These are phyloP conservation scores for Pisolithus tinctorius DNA, from an alignment of 768 basidiomycete genomes.

Conservation along the genomic window DNA sequence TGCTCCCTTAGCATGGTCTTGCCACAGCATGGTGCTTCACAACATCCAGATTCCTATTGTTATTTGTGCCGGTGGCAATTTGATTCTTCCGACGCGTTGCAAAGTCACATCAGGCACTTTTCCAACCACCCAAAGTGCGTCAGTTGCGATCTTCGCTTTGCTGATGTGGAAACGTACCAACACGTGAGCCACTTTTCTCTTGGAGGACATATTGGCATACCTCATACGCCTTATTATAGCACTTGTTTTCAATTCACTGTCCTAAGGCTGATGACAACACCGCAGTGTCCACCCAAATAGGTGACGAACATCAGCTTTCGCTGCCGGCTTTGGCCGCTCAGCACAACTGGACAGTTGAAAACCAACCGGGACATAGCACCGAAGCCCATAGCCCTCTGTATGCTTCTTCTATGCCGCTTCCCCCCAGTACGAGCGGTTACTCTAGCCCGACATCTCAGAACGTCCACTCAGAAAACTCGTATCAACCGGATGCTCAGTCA, in stretches of 20 bases:
- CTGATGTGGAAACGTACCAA: slow-evolving; percentile 30
- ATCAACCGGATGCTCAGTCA: slow-evolving; percentile 13
- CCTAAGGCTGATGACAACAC: slow-evolving; percentile 8
- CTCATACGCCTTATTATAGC: slow-evolving; percentile 8
- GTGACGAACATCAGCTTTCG: background rate
- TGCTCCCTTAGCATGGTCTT: slow-evolving; percentile 8
- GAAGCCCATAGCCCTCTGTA: slow-evolving; percentile 10
- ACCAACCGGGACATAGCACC: slow-evolving; percentile 18
- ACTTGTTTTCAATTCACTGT: slow-evolving; percentile 23
- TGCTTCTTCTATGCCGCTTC: slow-evolving; percentile 25
- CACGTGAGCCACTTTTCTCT: slow-evolving; percentile 22
- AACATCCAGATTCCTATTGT: slow-evolving; percentile 29
- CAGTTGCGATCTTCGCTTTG: slow-evolving; percentile 36
- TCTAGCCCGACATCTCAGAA: slow-evolving; percentile 27
- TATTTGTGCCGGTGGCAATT: slow-evolving; percentile 35
- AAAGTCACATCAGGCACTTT: slow-evolving; percentile 37
- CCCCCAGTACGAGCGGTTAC: slow-evolving; percentile 23
- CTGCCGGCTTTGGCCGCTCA: slow-evolving; percentile 2
- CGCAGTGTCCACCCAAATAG: background rate
- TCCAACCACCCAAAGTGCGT: slow-evolving; percentile 40
- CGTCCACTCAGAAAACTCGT: slow-evolving; percentile 7
- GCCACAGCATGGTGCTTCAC: slow-evolving; percentile 23
- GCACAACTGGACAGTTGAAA: slow-evolving; percentile 8
- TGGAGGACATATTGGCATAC: background rate
- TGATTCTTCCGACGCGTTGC: slow-evolving; percentile 27